phyloP scores from a whole-genome alignment of 179 eudicot genomes.

The Beta corolliflora region DNA sequence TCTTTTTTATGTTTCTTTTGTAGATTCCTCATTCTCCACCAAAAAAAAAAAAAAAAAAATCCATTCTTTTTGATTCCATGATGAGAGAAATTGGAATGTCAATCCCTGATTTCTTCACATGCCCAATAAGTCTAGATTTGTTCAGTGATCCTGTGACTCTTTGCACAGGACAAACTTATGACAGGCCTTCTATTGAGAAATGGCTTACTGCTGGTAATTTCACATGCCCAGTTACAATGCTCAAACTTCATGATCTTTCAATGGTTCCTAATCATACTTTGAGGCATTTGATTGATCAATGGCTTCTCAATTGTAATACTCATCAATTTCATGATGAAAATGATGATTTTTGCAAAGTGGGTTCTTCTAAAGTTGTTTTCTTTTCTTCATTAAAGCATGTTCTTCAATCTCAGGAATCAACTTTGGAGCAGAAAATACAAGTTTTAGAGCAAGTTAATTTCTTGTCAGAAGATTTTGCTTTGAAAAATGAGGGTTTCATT shows the following conservation, averaged over 20 bases:
- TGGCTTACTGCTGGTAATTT: constrained; percentile 61
- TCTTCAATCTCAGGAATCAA: constrained; percentile 45
- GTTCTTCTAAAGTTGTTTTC: constrained; percentile 7
- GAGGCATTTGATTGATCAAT: constrained; percentile 53
- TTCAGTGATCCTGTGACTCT: constrained; percentile 65
- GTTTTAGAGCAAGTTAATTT: constrained; percentile 35
- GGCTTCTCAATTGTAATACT: constrained; percentile 33
- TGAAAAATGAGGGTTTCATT: constrained; percentile 33
- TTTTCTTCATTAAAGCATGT: constrained; percentile 36
- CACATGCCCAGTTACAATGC: constrained; percentile 83
- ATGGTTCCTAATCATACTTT: constrained; percentile 66
- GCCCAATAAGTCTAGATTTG: constrained; percentile 65
- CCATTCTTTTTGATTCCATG: not conserved
- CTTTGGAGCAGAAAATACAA: constrained; percentile 34
- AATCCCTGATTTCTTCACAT: constrained; percentile 49
- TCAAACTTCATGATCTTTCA: constrained; percentile 50
- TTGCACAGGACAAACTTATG: constrained; percentile 76
- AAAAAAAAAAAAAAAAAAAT: not conserved
- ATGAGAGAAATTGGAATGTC: constrained; percentile 44
- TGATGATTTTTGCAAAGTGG: constrained; percentile 17
- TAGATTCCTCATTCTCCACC: not conserved
- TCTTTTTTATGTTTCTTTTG: too few relatives aligned
- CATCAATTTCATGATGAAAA: constrained; percentile 5
- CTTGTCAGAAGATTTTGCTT: constrained; percentile 34
- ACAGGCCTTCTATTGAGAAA: constrained; percentile 50